A percentile compares a stretch with the other conserved stretches of the same genome.
Evolutionary conservation across 2,329 filamentous ascomycete species (phyloP).

Genomic region (Didymosphaeria variabile): DNA sequence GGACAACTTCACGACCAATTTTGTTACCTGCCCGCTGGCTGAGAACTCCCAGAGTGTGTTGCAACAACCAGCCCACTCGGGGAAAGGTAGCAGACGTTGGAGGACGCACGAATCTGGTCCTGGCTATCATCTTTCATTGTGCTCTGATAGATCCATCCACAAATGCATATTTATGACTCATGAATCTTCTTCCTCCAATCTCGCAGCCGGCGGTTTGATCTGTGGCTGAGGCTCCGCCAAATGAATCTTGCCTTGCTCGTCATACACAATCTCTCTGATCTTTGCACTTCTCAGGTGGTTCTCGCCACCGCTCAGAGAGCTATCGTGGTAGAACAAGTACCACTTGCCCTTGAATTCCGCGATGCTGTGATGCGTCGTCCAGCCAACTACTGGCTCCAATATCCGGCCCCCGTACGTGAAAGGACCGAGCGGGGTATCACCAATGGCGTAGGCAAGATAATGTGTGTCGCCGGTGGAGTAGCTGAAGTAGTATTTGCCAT

Average conservation of each 20-base stretch:
- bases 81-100: too few species aligned
- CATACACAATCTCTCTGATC: constrained; percentile 77
- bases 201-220: constrained; percentile 27
- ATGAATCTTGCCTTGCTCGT: constrained; percentile 69
- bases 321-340: constrained; percentile 82
- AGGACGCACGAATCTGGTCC: too few species aligned
- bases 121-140: too few species aligned
- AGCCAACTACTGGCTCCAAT: constrained; percentile 78
- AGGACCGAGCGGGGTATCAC: constrained; percentile 71
- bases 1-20: too few species aligned
- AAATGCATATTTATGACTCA: background rate
- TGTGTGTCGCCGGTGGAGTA: constrained; percentile 84
- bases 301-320: constrained; percentile 71
- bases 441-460: constrained; percentile 74
- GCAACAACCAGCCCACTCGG: too few species aligned
- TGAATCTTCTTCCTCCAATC: constrained; percentile 11
- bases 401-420: constrained; percentile 77
- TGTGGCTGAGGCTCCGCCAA: constrained; percentile 44
- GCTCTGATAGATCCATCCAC: too few species aligned
- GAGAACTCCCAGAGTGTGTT: too few species aligned
- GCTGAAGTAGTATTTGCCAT: constrained; percentile 76
- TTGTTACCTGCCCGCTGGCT: too few species aligned
- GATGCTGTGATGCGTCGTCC: constrained; percentile 84
- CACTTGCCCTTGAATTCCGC: constrained; percentile 76
- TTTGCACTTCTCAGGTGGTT: constrained; percentile 78